phyloP scores from a whole-genome alignment of 495 filamentous ascomycete species.

The Filosporella fistucella region DNA sequence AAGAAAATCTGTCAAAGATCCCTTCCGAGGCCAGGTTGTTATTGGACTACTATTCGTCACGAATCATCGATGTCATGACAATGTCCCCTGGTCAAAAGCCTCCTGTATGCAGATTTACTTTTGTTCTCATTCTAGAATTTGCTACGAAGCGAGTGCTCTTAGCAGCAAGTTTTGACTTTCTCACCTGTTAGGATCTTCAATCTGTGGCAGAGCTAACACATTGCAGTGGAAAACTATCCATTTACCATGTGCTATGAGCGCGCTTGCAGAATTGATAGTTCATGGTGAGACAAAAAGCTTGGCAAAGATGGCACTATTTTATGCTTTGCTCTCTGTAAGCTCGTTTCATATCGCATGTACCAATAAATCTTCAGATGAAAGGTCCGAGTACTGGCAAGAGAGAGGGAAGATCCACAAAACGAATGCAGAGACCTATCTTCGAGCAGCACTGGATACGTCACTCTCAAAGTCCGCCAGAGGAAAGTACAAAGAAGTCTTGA shows the following conservation, averaged over 20 bases:
- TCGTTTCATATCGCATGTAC: neutral
- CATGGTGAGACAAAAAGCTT: neutral
- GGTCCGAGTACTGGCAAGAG: neutral
- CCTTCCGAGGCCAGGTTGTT: neutral
- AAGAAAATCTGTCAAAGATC: neutral
- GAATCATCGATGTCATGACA: neutral
- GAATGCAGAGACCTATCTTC: neutral
- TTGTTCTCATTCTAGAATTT: no score
- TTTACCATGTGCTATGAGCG: neutral
- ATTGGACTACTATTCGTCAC: neutral
- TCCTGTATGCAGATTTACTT: no score
- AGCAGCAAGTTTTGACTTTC: no score
- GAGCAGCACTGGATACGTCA: neutral
- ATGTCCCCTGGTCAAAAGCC: neutral
- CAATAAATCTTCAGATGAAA: neutral
- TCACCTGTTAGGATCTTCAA: no score
- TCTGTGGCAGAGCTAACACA: no score
- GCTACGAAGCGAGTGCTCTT: no score
- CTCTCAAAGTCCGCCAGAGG: neutral
- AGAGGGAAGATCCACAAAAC: neutral
- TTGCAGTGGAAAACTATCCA: slow-evolving; percentile 1
- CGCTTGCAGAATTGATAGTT: neutral
- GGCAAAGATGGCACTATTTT: neutral
- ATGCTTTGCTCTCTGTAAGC: neutral
- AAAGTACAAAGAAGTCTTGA: neutral